Conservation (phyloP, 495 filamentous ascomycete genomes). For the Xanthoparmelia taractica region DNA sequence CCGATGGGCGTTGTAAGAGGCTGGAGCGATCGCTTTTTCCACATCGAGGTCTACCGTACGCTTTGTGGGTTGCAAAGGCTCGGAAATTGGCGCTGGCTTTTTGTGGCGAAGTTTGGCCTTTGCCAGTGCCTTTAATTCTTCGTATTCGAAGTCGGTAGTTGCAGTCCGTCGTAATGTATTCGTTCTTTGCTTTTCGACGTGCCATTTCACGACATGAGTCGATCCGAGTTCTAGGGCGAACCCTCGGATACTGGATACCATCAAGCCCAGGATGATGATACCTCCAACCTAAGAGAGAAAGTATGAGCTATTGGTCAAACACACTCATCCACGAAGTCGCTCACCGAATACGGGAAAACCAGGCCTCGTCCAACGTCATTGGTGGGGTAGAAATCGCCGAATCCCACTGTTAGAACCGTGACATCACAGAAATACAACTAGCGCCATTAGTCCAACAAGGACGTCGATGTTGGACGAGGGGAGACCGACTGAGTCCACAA, state of each 20-base stretch:
- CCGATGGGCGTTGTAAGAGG: not conserved
- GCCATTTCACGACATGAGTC: constrained; percentile 59
- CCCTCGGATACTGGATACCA: constrained; percentile 72
- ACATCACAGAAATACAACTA: constrained; percentile 57
- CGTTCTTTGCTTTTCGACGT: constrained; percentile 51
- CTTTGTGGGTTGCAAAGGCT: constrained; percentile 15
- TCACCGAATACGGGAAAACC: constrained; percentile 64
- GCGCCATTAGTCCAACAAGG: constrained; percentile 6
- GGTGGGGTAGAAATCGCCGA: constrained; percentile 48
- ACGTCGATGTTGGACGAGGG: not conserved
- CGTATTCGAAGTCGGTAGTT: constrained; percentile 36
- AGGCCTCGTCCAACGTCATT: constrained; percentile 52
- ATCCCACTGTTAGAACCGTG: constrained; percentile 59
- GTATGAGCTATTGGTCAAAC: not conserved
- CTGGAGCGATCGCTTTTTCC: constrained; percentile 10
- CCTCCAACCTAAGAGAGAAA: constrained; percentile 50
- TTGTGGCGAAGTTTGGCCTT: not conserved
- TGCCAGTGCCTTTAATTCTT: constrained; percentile 16
- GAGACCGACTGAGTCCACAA: constrained; percentile 39
- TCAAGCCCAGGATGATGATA: constrained; percentile 78
- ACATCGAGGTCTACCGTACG: constrained; percentile 14
- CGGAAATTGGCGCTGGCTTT: constrained; percentile 15
- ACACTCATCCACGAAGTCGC: not conserved
- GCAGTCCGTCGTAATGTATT: constrained; percentile 50
- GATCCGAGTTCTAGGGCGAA: constrained; percentile 56